Percentiles rank a stretch among this genome's conserved stretches.
Conservation (phyloP, 176 grass and related monocot genomes). For the Musa acuminata region DNA sequence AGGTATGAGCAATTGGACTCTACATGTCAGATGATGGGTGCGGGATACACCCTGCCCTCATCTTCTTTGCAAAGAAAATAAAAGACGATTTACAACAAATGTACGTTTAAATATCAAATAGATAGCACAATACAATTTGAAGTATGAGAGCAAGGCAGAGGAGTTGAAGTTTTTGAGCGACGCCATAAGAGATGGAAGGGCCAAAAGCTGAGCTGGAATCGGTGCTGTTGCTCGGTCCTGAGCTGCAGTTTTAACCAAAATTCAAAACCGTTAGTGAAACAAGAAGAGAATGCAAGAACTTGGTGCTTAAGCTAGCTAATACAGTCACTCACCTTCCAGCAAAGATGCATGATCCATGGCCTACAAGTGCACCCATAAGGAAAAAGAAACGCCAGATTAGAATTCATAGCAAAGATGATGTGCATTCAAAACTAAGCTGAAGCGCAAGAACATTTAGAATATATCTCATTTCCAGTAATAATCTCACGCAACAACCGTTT, state of each 20-base stretch:
- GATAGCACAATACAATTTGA: conserved; percentile 25
- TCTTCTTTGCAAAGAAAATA: too few relatives aligned
- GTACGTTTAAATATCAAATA: conserved; percentile 46
- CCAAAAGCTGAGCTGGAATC: conserved; percentile 38
- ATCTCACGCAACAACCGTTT: too few relatives aligned
- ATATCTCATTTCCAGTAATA: neutral
- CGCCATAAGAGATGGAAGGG: conserved; percentile 39
- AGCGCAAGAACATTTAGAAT: neutral
- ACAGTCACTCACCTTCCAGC: conserved; percentile 63
- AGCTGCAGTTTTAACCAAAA: conserved; percentile 35
- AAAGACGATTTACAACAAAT: neutral
- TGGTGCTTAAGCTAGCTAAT: neutral
- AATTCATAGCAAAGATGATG: neutral
- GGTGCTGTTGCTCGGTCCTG: conserved; percentile 29
- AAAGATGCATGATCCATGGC: conserved; percentile 79
- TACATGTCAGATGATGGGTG: too few relatives aligned
- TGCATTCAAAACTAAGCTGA: neutral
- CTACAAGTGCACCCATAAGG: conserved; percentile 34
- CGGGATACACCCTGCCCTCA: too few relatives aligned
- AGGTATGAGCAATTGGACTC: too few relatives aligned
- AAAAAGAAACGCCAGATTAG: conserved; percentile 5
- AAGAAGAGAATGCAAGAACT: neutral
- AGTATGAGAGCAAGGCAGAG: conserved; percentile 24
- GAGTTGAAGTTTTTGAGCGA: conserved; percentile 17
- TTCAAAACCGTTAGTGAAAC: neutral